Percentiles rank a stretch among this genome's conserved stretches.
phyloP scores from a whole-genome alignment of 176 grass and related monocot genomes.

The Triticum timopheevii region DNA sequence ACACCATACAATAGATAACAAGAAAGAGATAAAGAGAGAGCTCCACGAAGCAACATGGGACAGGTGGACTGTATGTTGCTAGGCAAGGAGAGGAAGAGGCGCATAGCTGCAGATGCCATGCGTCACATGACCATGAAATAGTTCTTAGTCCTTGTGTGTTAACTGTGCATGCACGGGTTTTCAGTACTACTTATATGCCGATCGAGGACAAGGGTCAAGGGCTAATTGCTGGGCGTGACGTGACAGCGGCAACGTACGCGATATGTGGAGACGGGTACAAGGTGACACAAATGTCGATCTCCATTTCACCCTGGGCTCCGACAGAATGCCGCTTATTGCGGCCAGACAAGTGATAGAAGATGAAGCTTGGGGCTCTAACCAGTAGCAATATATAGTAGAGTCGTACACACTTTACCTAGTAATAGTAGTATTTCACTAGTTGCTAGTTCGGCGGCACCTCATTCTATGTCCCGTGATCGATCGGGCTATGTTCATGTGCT shows the following conservation, averaged over 20 bases:
- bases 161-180: not conserved
- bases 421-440: not conserved
- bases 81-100: not conserved
- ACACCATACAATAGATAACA: too few species aligned
- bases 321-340: slow-evolving; percentile 35
- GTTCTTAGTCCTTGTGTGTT: not conserved
- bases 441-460: not conserved
- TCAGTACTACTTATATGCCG: not conserved
- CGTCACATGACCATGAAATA: not conserved
- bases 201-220: not conserved
- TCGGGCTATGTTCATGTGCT: not conserved
- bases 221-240: not conserved
- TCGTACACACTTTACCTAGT: not conserved
- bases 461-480: not conserved
- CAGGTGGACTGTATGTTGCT: not conserved
- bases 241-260: not conserved
- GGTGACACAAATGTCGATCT: slow-evolving; percentile 20
- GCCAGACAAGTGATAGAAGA: slow-evolving; percentile 30
- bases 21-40: too few species aligned
- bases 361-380: slow-evolving; percentile 2
- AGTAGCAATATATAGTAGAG: not conserved
- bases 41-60: too few species aligned
- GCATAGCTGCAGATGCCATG: not conserved
- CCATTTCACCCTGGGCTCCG: not conserved
- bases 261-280: not conserved